Evolutionary conservation across 495 filamentous ascomycete species (phyloP), one percentile per base, ranked within the genome.

Genomic region (Hypoxylon lienhwacheense): DNA sequence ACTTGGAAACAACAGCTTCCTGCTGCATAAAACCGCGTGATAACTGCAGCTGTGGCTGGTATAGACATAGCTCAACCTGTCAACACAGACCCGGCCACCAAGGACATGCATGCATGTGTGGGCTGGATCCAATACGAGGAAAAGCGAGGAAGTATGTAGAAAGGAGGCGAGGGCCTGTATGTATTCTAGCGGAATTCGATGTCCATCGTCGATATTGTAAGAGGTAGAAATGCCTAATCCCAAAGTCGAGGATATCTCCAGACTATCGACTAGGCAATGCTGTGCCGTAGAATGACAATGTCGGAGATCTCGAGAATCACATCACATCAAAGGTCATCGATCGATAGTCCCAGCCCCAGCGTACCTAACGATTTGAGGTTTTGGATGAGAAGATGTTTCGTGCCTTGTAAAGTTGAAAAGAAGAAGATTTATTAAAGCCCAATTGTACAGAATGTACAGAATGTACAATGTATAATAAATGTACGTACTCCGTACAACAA

Each of bases 251-350:
- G n/a, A n/a, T n/a, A n/a, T n/a, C n/a, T n/a, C n/a, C n/a, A n/a
- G n/a, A n/a, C n/a, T n/a, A n/a, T n/a, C n/a, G n/a, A n/a, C n/a
- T n/a, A n/a, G n/a, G n/a, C n/a, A n/a, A n/a, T n/a, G n/a, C n/a
- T n/a, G n/a, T 51, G 40, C 39, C 34, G 35, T 42, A 47, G 20
- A 41, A 54, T 55, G 52, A 53, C 47, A 41, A 47, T 36, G 47
- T 37, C 58, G 58, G 58, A 47, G 58, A 47, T 49, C 36, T 50
- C 14, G 41, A 37, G 11, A 44, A 47, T 49, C 16, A 21, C 34
- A n/a, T n/a, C n/a, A 20, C 32, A 43, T 33, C 12, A 46, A 40
- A 17, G 39, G 15, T 29, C 45, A n/a, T 44, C 46, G 53, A 57
- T 57, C 39, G 32, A 28, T 50, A 34, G 39, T 12, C 40, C 40